phyloP scores from a whole-genome alignment of 2,329 filamentous ascomycete genomes.

The Fusarium pilosicola region DNA sequence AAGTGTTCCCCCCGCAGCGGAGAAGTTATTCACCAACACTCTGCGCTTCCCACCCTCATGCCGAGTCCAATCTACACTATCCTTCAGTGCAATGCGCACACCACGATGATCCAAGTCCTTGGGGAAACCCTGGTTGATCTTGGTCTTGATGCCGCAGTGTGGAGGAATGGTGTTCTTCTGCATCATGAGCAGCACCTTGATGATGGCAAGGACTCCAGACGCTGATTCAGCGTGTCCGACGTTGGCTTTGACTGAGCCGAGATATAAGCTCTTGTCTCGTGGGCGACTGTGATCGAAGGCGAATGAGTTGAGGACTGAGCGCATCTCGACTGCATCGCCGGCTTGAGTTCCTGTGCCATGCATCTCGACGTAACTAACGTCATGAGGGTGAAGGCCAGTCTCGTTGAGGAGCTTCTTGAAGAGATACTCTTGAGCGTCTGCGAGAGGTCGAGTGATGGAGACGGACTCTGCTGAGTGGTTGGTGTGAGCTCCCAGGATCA shows the following conservation, averaged over 20 bases:
- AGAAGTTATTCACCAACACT: neutral
- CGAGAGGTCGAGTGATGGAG: slow-evolving; percentile 65
- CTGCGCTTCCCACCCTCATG: neutral
- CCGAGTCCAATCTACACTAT: neutral
- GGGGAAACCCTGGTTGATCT: neutral
- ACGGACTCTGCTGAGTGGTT: slow-evolving; percentile 38
- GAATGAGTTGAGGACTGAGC: slow-evolving; percentile 72
- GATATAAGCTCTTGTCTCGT: slow-evolving; percentile 62
- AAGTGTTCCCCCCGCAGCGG: neutral
- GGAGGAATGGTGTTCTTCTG: neutral
- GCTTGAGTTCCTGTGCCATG: slow-evolving; percentile 91
- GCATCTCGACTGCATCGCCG: slow-evolving; percentile 85
- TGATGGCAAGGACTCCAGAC: neutral
- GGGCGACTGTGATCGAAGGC: slow-evolving; percentile 58
- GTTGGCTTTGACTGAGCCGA: slow-evolving; percentile 73
- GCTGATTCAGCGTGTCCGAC: slow-evolving; percentile 63
- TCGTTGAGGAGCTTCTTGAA: slow-evolving; percentile 76
- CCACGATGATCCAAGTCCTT: neutral
- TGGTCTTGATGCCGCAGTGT: slow-evolving; percentile 38
- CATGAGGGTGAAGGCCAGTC: slow-evolving; percentile 78
- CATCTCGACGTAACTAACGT: slow-evolving; percentile 88
- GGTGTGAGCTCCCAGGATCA: slow-evolving; percentile 35
- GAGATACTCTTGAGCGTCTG: slow-evolving; percentile 64
- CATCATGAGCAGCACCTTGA: slow-evolving; percentile 2
- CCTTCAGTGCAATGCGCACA: neutral